Percentiles rank a stretch among this genome's conserved stretches.
These are phyloP conservation scores for Candida jianshihensis DNA, from an alignment of 805 yeast species.

Conservation along the genomic window DNA sequence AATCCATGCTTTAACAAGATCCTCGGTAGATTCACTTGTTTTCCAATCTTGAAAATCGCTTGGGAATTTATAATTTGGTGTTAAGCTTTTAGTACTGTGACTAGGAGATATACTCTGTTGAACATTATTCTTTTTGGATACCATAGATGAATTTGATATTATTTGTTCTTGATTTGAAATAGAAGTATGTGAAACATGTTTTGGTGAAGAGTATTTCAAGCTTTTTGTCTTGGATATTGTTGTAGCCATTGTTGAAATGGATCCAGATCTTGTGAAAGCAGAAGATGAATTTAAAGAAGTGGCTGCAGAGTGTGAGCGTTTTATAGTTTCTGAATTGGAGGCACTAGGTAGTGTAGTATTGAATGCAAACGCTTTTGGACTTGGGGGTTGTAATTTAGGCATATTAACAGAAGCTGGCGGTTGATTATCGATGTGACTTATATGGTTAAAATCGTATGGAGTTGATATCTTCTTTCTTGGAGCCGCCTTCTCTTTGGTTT, in stretches of 20 bases:
- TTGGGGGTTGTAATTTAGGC: constrained; percentile 8
- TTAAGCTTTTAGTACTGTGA: no score
- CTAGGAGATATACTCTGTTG: constrained; percentile 11
- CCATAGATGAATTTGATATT: constrained; percentile 15
- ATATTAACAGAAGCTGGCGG: constrained; percentile 16
- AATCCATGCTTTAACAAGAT: constrained; percentile 20
- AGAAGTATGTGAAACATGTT: not conserved
- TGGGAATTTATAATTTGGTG: constrained; percentile 3
- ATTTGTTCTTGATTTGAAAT: constrained; percentile 5
- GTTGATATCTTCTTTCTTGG: constrained; percentile 25
- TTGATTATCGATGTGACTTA: constrained; percentile 28
- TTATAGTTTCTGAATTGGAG: constrained; percentile 4
- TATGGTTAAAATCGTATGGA: constrained; percentile 34
- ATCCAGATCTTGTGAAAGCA: constrained; percentile 15
- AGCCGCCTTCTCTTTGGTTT: not conserved
- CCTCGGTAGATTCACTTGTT: constrained; percentile 16
- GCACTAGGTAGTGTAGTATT: constrained; percentile 14
- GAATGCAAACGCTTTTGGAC: constrained; percentile 12
- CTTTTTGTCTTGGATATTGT: constrained; percentile 6
- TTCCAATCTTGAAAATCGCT: constrained; percentile 11
- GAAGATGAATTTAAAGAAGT: constrained; percentile 9
- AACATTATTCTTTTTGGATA: constrained; percentile 16
- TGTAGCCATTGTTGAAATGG: constrained; percentile 21
- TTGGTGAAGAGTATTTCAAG: constrained; percentile 7
- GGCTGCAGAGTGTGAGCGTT: constrained; percentile 16